A percentile compares a stretch with the other conserved stretches of the same genome.
These are phyloP conservation scores for Clavispora phyllophila DNA, from an alignment of 805 yeast genomes.

Conservation along the genomic window DNA sequence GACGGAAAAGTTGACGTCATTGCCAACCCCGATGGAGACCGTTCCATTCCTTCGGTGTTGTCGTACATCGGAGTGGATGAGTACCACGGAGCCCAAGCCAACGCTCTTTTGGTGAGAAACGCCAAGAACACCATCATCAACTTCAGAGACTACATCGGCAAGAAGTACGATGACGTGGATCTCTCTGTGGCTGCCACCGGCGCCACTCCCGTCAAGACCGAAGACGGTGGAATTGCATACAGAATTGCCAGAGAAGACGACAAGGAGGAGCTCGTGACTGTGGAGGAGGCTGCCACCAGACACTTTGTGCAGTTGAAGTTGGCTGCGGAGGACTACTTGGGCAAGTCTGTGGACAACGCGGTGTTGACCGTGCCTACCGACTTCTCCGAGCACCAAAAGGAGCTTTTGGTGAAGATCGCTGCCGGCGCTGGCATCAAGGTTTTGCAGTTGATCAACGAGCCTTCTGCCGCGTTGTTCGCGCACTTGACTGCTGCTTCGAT, in stretches of 20 bases:
- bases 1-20: conserved; percentile 96
- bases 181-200: conserved; percentile 54
- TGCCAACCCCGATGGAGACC: conserved; percentile 99
- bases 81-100: conserved; percentile 95
- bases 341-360: conserved; percentile 71
- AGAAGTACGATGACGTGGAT: conserved; percentile 64
- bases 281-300: conserved; percentile 76
- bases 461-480: conserved; percentile 85
- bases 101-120: conserved; percentile 87
- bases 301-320: conserved; percentile 75
- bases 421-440: conserved; percentile 71
- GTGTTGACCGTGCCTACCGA: conserved; percentile 91
- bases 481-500: conserved; percentile 46
- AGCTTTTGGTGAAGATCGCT: conserved; percentile 57
- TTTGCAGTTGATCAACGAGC: conserved; percentile 86
- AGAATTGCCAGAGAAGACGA: conserved; percentile 49
- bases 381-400: conserved; percentile 69
- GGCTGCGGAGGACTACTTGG: conserved; percentile 92
- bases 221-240: conserved; percentile 66
- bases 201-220: conserved; percentile 53
- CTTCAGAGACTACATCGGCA: conserved; percentile 91
- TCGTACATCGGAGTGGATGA: conserved; percentile 93
- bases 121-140: conserved; percentile 79
- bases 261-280: conserved; percentile 50
- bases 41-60: conserved; percentile 88